Percentiles rank a stretch among this genome's conserved stretches.
Conservation (phyloP, 2,329 filamentous ascomycete genomes). For the Cladosporium oxysporum region DNA sequence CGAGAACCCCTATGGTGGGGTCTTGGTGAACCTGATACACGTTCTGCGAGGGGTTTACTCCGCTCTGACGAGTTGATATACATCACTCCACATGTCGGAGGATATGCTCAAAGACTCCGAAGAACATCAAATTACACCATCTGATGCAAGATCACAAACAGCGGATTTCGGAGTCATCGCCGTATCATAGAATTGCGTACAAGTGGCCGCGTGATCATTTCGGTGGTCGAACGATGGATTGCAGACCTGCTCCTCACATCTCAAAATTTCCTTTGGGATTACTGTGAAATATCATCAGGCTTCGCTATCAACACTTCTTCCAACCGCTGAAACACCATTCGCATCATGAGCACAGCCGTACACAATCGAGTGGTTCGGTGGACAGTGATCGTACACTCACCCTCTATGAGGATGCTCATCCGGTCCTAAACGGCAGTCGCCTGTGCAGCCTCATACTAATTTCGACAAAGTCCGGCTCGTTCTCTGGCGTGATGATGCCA, state of each 20-base stretch:
- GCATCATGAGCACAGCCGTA: neutral
- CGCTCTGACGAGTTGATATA: neutral
- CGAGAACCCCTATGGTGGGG: too few species aligned
- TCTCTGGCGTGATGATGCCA: constrained; percentile 73
- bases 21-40: neutral
- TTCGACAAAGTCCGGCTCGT: constrained; percentile 75
- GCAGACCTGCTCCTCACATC: neutral
- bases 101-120: neutral
- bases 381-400: neutral
- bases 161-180: neutral
- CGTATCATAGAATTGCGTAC: neutral
- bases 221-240: neutral
- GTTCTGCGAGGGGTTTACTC: neutral
- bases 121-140: neutral
- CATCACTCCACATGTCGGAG: neutral
- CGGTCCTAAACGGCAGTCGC: constrained; percentile 64
- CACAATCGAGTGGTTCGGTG: neutral
- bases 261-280: neutral
- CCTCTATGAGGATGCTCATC: neutral
- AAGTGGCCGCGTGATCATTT: neutral
- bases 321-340: neutral
- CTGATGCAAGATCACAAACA: neutral
- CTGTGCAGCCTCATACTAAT: constrained; percentile 75
- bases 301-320: neutral
- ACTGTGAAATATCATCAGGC: neutral